Percentiles rank a stretch among this genome's conserved stretches.
Conservation (phyloP, 192 early-diverging fungal genomes). For the Phycomyces nitens region DNA sequence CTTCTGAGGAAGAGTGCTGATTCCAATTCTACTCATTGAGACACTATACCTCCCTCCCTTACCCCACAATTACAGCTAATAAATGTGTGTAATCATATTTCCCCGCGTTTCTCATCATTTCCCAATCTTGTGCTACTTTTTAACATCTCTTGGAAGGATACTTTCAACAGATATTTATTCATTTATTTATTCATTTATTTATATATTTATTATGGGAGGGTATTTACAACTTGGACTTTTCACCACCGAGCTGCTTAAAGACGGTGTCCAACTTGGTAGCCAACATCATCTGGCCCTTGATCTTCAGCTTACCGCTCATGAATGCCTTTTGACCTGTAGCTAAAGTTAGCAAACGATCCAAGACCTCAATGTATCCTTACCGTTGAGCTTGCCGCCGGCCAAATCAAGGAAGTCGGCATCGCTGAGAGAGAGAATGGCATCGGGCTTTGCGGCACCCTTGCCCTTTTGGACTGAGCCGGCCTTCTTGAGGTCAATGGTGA, state of each 20-base stretch:
- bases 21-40: too few relatives aligned
- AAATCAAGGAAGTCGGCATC: conserved; percentile 84
- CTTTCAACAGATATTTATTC: too few relatives aligned
- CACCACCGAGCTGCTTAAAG: conserved; percentile 53
- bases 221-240: conserved; percentile 64
- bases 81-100: too few relatives aligned
- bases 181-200: too few relatives aligned
- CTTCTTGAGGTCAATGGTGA: conserved; percentile 86
- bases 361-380: conserved; percentile 39
- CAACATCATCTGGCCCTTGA: conserved; percentile 72
- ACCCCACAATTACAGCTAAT: too few relatives aligned
- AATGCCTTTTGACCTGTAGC: conserved; percentile 78
- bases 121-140: too few relatives aligned
- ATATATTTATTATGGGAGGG: too few relatives aligned
- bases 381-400: conserved; percentile 80
- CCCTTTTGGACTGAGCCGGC: conserved; percentile 53
- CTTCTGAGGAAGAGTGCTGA: conserved; percentile 4
- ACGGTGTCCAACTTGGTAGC: conserved; percentile 70
- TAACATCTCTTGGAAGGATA: too few relatives aligned
- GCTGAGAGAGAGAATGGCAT: conserved; percentile 64
- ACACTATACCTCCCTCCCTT: too few relatives aligned
- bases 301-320: conserved; percentile 89
- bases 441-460: conserved; percentile 59
- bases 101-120: too few relatives aligned
- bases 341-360: not conserved